Percentiles rank a stretch among this genome's conserved stretches.
Conservation (phyloP, 176 grass and related monocot species). For the Typha latifolia region DNA sequence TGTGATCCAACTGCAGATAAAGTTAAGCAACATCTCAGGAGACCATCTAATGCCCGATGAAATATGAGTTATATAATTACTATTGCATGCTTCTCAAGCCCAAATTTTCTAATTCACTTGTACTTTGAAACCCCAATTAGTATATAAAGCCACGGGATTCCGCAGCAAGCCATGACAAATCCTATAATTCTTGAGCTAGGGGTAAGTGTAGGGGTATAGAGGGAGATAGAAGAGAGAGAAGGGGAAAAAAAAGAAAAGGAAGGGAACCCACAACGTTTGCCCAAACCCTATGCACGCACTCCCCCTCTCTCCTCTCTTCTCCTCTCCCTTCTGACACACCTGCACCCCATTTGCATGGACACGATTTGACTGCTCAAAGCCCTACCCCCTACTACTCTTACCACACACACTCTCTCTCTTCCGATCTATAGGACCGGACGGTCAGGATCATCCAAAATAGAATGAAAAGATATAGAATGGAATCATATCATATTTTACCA, state of each 20-base stretch:
- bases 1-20: too few species aligned
- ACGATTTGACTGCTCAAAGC: slow-evolving; percentile 79
- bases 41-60: too few species aligned
- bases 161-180: too few species aligned
- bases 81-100: too few species aligned
- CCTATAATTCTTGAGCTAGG: too few species aligned
- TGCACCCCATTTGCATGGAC: slow-evolving; percentile 87
- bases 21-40: too few species aligned
- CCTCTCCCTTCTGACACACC: slow-evolving; percentile 45
- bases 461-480: background rate
- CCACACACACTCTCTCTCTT: background rate
- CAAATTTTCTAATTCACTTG: too few species aligned
- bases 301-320: slow-evolving; percentile 34
- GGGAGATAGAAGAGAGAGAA: background rate
- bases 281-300: slow-evolving; percentile 46
- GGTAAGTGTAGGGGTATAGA: background rate
- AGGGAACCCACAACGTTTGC: slow-evolving; percentile 29
- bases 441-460: background rate
- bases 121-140: too few species aligned
- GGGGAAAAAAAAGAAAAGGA: background rate
- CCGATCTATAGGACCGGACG: background rate
- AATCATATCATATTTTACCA: background rate
- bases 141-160: too few species aligned
- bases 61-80: too few species aligned
- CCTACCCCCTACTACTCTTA: slow-evolving; percentile 4